Percentiles rank a stretch among this genome's conserved stretches.
Conservation (phyloP, 2,329 filamentous ascomycete genomes). For the Colletotrichum lindemuthianum region DNA sequence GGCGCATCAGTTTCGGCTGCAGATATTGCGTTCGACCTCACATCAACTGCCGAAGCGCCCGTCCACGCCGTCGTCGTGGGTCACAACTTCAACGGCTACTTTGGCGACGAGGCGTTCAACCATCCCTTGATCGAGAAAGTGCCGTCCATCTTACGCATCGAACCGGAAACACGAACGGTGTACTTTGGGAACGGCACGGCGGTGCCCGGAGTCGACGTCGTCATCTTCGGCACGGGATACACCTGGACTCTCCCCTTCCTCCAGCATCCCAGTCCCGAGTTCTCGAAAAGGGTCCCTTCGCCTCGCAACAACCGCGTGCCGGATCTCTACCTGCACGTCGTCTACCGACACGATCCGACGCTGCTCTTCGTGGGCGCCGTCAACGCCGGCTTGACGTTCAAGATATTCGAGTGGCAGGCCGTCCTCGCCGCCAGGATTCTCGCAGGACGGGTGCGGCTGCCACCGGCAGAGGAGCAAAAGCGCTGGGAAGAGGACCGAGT, state of each 20-base stretch:
- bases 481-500: slow-evolving; percentile 68
- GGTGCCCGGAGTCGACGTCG: slow-evolving; percentile 64
- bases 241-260: slow-evolving; percentile 71
- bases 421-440: slow-evolving; percentile 68
- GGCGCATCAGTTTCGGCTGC: slow-evolving; percentile 73
- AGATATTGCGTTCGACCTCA: slow-evolving; percentile 67
- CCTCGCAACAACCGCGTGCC: slow-evolving; percentile 65
- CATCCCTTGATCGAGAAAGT: slow-evolving; percentile 60
- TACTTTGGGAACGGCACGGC: slow-evolving; percentile 65
- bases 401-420: slow-evolving; percentile 75
- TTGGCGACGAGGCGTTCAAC: slow-evolving; percentile 67
- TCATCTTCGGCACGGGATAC: slow-evolving; percentile 77
- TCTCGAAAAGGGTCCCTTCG: neutral
- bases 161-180: slow-evolving; percentile 53
- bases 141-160: slow-evolving; percentile 58
- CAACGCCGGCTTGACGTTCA: slow-evolving; percentile 69
- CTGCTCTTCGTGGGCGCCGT: slow-evolving; percentile 69
- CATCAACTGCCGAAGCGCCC: slow-evolving; percentile 55
- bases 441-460: slow-evolving; percentile 61
- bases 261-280: slow-evolving; percentile 53
- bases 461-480: slow-evolving; percentile 57
- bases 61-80: slow-evolving; percentile 63
- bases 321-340: slow-evolving; percentile 66
- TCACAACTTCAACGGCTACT: slow-evolving; percentile 62
- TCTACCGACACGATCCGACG: slow-evolving; percentile 63